Evolutionary conservation across 148 eudicot genomes (phyloP).

Genomic region (Heliamphora exappendiculata): DNA sequence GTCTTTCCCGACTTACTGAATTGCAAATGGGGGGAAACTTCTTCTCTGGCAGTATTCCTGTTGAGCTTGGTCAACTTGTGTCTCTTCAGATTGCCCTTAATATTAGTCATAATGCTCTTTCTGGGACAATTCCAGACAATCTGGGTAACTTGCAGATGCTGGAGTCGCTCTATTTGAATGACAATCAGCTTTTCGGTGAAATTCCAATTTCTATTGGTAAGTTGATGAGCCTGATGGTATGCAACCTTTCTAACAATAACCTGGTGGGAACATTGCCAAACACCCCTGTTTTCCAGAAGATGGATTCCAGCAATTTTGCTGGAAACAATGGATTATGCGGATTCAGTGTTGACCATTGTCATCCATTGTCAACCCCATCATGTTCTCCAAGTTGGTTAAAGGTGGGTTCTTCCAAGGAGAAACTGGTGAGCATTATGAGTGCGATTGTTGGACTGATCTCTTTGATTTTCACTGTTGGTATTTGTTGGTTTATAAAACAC

Average conservation of each 20-base stretch:
- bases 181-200: constrained; percentile 65
- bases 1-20: constrained; percentile 53
- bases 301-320: constrained; percentile 49
- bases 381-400: constrained; percentile 28
- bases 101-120: constrained; percentile 63
- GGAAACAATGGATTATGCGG: constrained; percentile 64
- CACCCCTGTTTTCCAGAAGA: constrained; percentile 43
- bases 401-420: constrained; percentile 37
- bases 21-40: constrained; percentile 87
- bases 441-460: constrained; percentile 37
- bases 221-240: constrained; percentile 60
- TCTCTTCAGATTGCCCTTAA: constrained; percentile 80
- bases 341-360: constrained; percentile 17
- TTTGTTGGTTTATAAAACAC: constrained; percentile 48
- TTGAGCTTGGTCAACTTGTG: constrained; percentile 50
- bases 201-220: constrained; percentile 58
- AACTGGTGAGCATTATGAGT: constrained; percentile 36
- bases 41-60: constrained; percentile 66
- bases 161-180: constrained; percentile 58
- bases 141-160: constrained; percentile 74
- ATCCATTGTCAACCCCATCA: constrained; percentile 17
- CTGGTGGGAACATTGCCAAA: constrained; percentile 64
- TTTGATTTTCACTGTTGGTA: constrained; percentile 43
- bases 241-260: constrained; percentile 73
- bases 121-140: constrained; percentile 59